A percentile compares a stretch with the other conserved stretches of the same genome.
phyloP scores from a whole-genome alignment of 768 basidiomycete genomes.

The Nidularia pulvinata region DNA sequence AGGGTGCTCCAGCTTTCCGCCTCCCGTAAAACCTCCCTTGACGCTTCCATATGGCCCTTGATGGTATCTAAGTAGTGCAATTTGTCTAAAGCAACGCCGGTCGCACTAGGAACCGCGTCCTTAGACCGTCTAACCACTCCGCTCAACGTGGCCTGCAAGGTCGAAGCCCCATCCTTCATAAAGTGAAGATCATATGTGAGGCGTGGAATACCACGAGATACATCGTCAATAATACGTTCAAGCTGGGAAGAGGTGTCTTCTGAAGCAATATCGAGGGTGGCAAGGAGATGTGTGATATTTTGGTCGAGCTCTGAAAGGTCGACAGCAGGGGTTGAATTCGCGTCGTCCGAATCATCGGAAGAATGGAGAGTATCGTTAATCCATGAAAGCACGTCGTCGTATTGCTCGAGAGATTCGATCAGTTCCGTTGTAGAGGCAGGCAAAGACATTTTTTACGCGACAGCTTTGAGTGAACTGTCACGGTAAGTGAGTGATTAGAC shows the following conservation, averaged over 20 bases:
- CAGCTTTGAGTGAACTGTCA: neutral
- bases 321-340: slow-evolving; percentile 9
- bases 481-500: too few species aligned
- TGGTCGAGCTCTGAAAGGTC: slow-evolving; percentile 67
- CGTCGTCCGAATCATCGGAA: slow-evolving; percentile 25
- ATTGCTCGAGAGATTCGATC: slow-evolving; percentile 56
- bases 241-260: slow-evolving; percentile 88
- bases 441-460: slow-evolving; percentile 18
- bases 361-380: slow-evolving; percentile 61
- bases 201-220: slow-evolving; percentile 88
- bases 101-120: slow-evolving; percentile 53
- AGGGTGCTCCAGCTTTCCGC: slow-evolving; percentile 97
- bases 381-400: slow-evolving; percentile 67
- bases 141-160: slow-evolving; percentile 67
- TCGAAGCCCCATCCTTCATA: slow-evolving; percentile 89
- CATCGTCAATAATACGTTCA: slow-evolving; percentile 90
- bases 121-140: slow-evolving; percentile 58
- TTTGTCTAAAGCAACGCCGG: slow-evolving; percentile 67
- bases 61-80: slow-evolving; percentile 83
- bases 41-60: slow-evolving; percentile 85
- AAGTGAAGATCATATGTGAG: slow-evolving; percentile 96
- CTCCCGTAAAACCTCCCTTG: slow-evolving; percentile 88
- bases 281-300: slow-evolving; percentile 72
- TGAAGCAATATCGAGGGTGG: slow-evolving; percentile 81
- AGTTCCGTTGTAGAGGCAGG: slow-evolving; percentile 38